phyloP scores from a whole-genome alignment of 371 early-diverging fungal genomes.

The Apophysomyces sp. region DNA sequence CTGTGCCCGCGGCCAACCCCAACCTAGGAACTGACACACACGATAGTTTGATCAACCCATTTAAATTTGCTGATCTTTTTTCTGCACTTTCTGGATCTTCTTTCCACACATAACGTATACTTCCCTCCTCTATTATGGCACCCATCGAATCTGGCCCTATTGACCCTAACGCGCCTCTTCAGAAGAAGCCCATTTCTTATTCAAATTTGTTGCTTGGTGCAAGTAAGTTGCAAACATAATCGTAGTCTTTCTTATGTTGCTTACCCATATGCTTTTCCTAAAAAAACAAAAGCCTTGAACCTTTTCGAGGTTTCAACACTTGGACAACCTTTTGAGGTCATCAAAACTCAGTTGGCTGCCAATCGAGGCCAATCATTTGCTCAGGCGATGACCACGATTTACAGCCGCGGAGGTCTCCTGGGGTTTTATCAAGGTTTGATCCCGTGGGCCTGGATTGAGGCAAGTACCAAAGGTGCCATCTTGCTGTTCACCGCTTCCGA shows the following conservation, averaged over 20 bases:
- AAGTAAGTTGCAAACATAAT: conserved; percentile 29
- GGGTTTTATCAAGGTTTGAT: conserved; percentile 85
- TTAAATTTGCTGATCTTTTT: neutral
- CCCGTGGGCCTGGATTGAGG: conserved; percentile 94
- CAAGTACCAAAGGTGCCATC: conserved; percentile 89
- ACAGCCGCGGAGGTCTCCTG: conserved; percentile 74
- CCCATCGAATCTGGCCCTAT: conserved; percentile 19
- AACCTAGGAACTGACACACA: neutral
- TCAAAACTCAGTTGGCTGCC: conserved; percentile 89
- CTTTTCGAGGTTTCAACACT: conserved; percentile 86
- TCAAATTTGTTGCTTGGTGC: conserved; percentile 66
- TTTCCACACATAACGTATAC: neutral
- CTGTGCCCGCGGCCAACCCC: neutral
- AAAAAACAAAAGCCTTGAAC: conserved; percentile 47
- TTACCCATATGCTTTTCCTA: too few species aligned
- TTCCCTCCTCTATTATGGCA: conserved; percentile 12
- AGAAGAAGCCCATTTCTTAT: conserved; percentile 67
- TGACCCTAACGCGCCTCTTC: conserved; percentile 39
- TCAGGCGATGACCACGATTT: conserved; percentile 64
- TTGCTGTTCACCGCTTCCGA: conserved; percentile 93
- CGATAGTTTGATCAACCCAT: neutral
- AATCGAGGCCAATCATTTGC: conserved; percentile 75
- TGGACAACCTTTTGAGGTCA: conserved; percentile 90
- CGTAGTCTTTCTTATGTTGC: neutral
- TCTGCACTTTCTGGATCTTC: neutral